Evolutionary conservation across 139 green algal species (phyloP).

Genomic region (Micractinium conductrix): DNA sequence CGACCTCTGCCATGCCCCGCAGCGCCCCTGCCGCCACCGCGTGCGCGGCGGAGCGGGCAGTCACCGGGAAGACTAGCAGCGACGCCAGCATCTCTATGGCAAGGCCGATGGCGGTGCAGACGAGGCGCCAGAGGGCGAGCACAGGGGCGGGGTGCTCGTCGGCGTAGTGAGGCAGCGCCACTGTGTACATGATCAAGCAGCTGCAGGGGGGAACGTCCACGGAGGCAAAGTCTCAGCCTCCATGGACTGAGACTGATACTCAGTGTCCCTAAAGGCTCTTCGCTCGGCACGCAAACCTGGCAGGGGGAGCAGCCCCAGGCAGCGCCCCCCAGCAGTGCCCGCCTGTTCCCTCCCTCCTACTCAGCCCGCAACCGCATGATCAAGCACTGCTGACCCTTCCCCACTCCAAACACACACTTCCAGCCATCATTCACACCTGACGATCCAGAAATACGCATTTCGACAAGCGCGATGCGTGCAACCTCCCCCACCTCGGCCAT

Average conservation of each 20-base stretch:
- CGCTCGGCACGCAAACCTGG: no score
- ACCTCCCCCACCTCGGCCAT: no score
- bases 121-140: conserved; percentile 30
- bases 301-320: no score
- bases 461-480: no score
- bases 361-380: no score
- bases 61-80: conserved; percentile 22
- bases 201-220: conserved; percentile 3
- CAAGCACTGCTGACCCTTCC: no score
- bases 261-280: no score
- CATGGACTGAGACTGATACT: no score
- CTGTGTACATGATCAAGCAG: conserved; percentile 32
- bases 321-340: no score
- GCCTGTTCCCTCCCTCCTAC: background rate
- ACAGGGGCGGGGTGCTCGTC: conserved; percentile 15
- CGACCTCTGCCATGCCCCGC: conserved; percentile 21
- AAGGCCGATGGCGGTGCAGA: conserved; percentile 19
- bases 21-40: background rate
- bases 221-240: no score
- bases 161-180: conserved; percentile 15
- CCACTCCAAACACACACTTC: background rate
- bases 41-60: background rate
- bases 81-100: conserved; percentile 7
- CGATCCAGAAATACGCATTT: background rate
- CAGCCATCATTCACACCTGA: background rate